Conservation (phyloP, 306 rosid species). For the Quercus suber region DNA sequence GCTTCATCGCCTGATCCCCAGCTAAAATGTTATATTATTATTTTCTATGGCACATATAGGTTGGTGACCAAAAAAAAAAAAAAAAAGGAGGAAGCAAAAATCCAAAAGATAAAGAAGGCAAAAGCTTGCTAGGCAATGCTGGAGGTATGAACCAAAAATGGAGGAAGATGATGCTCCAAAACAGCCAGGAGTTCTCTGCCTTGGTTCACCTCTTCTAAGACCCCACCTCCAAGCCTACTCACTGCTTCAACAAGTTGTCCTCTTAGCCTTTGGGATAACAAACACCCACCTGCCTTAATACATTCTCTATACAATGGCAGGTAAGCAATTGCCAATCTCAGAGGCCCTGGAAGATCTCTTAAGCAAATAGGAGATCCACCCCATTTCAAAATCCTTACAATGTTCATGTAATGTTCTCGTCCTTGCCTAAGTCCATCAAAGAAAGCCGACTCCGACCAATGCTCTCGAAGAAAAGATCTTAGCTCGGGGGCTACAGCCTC, state of each 20-base stretch:
- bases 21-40: neutral
- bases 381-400: slow-evolving; percentile 66
- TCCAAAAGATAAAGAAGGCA: neutral
- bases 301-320: slow-evolving; percentile 81
- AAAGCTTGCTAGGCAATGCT: slow-evolving; percentile 29
- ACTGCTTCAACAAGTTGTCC: slow-evolving; percentile 84
- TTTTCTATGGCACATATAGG: slow-evolving; percentile 16
- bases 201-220: slow-evolving; percentile 48
- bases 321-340: slow-evolving; percentile 71
- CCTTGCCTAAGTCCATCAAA: slow-evolving; percentile 59
- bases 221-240: slow-evolving; percentile 60
- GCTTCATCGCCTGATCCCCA: slow-evolving; percentile 16
- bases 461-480: slow-evolving; percentile 62
- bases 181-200: slow-evolving; percentile 61
- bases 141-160: slow-evolving; percentile 50
- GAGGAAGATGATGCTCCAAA: slow-evolving; percentile 82
- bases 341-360: slow-evolving; percentile 74
- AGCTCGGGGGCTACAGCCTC: slow-evolving; percentile 72
- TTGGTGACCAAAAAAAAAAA: neutral
- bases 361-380: slow-evolving; percentile 72
- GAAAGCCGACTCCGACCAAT: slow-evolving; percentile 80
- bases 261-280: slow-evolving; percentile 71
- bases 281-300: slow-evolving; percentile 62
- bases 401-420: slow-evolving; percentile 64
- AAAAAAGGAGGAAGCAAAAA: neutral